A percentile compares a stretch with the other conserved stretches of the same genome.
These are phyloP conservation scores for Brasenia schreberi DNA, from an alignment of 164 flowering plant species.

Conservation along the genomic window DNA sequence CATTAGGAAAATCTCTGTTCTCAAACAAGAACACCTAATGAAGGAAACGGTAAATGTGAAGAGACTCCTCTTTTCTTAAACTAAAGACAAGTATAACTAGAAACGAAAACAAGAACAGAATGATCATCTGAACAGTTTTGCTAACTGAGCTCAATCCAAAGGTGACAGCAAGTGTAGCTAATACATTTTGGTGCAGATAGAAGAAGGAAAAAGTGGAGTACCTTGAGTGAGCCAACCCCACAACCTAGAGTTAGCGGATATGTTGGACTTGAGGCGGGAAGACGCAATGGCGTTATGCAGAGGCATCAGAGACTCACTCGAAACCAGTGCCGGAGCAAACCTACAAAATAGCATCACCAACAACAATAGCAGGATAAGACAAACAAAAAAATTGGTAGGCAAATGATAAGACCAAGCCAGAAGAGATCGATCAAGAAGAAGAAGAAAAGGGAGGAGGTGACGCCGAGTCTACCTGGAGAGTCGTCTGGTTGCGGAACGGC, in stretches of 20 bases:
- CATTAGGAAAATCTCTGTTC: too few relatives aligned
- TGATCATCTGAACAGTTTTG: too few relatives aligned
- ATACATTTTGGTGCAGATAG: not conserved
- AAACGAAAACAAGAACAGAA: too few relatives aligned
- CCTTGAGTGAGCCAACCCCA: conserved; percentile 62
- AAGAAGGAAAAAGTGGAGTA: not conserved
- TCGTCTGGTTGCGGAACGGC: not conserved
- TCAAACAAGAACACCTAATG: too few relatives aligned
- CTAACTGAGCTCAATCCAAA: not conserved
- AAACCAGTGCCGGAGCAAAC: conserved; percentile 30
- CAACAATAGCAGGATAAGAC: not conserved
- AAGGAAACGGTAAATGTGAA: too few relatives aligned
- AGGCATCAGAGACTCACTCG: conserved; percentile 55
- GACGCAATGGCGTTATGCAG: conserved; percentile 61
- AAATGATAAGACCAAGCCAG: not conserved
- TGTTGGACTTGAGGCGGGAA: conserved; percentile 55
- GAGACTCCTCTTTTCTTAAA: too few relatives aligned
- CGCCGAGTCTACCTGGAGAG: not conserved
- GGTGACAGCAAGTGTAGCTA: not conserved
- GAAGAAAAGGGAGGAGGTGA: not conserved
- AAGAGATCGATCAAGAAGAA: not conserved
- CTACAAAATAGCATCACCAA: conserved; percentile 11
- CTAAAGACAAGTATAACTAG: too few relatives aligned
- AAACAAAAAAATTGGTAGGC: not conserved
- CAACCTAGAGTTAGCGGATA: conserved; percentile 48